Percentiles rank a stretch among this genome's conserved stretches.
Evolutionary conservation across 495 filamentous ascomycete species (phyloP).

Genomic region (Talaromyces proteolyticus): DNA sequence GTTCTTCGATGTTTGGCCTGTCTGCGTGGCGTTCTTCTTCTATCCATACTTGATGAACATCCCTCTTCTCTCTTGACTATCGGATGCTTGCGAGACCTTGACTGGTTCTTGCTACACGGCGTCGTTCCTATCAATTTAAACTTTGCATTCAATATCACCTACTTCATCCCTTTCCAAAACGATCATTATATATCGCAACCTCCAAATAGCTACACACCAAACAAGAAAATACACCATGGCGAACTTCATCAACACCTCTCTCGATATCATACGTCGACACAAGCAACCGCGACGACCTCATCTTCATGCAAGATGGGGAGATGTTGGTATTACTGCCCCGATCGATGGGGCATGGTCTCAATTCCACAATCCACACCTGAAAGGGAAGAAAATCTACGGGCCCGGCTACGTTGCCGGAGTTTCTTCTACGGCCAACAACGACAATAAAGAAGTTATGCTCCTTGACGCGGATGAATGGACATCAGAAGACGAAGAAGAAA

Average conservation of each 20-base stretch:
- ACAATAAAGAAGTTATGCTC: constrained; percentile 9
- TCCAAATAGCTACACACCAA: neutral
- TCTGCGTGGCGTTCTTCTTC: neutral
- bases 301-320: constrained; percentile 35
- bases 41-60: neutral
- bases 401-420: constrained; percentile 21
- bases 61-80: neutral
- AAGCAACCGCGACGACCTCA: constrained; percentile 15
- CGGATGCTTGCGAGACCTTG: neutral
- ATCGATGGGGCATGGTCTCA: constrained; percentile 38
- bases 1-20: too few species aligned
- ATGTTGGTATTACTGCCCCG: constrained; percentile 29
- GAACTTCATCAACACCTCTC: constrained; percentile 21
- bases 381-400: constrained; percentile 16
- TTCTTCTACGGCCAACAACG: constrained; percentile 5
- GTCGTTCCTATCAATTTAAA: neutral
- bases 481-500: neutral
- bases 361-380: constrained; percentile 26
- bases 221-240: too few species aligned
- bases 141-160: too few species aligned
- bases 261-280: constrained; percentile 27
- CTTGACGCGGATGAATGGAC: constrained; percentile 1
- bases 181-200: neutral
- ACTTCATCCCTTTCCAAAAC: neutral
- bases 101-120: neutral